These are phyloP conservation scores for Hypholoma fasciculare DNA, from an alignment of 768 basidiomycete genomes.

Conservation along the genomic window DNA sequence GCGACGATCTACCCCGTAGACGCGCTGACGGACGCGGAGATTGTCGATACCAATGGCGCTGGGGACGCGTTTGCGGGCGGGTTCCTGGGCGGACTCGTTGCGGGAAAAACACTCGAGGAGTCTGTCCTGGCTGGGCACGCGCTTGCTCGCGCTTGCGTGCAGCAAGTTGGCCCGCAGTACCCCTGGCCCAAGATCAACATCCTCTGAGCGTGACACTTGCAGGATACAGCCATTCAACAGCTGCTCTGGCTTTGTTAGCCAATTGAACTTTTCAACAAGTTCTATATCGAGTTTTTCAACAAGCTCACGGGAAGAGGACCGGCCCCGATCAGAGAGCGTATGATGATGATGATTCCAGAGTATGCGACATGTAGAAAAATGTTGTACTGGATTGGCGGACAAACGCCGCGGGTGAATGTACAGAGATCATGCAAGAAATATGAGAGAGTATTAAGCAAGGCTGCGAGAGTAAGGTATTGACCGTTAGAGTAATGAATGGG, in stretches of 20 bases:
- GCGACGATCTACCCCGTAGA: slow-evolving; percentile 61
- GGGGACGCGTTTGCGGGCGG: slow-evolving; percentile 98
- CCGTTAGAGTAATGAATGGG: background rate
- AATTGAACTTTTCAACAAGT: slow-evolving; percentile 5
- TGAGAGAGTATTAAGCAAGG: no score
- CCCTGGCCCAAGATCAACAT: slow-evolving; percentile 51
- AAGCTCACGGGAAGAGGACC: background rate
- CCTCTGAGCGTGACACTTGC: slow-evolving; percentile 25
- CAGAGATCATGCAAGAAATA: no score
- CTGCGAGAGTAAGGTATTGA: no score
- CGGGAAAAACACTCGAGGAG: slow-evolving; percentile 77
- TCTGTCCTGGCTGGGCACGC: slow-evolving; percentile 85
- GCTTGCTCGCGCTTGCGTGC: slow-evolving; percentile 82
- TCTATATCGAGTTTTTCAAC: slow-evolving; percentile 1
- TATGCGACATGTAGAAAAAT: background rate
- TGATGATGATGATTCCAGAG: background rate
- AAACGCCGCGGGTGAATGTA: no score
- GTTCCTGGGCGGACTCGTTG: slow-evolving; percentile 83
- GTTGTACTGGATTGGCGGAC: no score
- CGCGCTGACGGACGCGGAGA: slow-evolving; percentile 56
- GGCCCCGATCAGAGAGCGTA: background rate
- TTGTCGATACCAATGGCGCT: slow-evolving; percentile 97
- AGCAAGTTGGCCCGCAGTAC: slow-evolving; percentile 60
- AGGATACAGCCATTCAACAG: slow-evolving; percentile 1
- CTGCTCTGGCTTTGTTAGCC: background rate